Evolutionary conservation across 1,139 yeast genomes (phyloP).

Genomic region (Hansenula sp.): DNA sequence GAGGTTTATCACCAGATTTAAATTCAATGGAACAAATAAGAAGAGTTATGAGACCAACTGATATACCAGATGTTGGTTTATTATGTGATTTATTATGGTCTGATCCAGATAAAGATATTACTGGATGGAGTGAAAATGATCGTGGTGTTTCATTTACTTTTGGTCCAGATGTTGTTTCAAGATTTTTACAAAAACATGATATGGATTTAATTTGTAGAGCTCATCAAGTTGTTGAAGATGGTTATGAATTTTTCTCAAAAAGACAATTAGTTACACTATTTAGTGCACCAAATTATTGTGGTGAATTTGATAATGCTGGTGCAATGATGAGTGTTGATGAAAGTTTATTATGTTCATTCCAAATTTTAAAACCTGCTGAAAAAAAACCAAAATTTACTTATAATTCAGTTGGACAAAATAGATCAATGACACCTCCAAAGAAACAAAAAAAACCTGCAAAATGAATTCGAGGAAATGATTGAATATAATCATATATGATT

Average conservation of each 20-base stretch:
- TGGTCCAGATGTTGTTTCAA: slow-evolving; percentile 94
- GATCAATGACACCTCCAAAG: slow-evolving; percentile 66
- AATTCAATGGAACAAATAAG: slow-evolving; percentile 97
- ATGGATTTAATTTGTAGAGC: slow-evolving; percentile 98
- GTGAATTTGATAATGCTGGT: slow-evolving; percentile 97
- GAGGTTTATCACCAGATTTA: slow-evolving; percentile 95
- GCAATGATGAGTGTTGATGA: slow-evolving; percentile 99
- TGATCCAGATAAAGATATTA: slow-evolving; percentile 95
- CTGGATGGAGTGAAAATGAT: slow-evolving; percentile 98
- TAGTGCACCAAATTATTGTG: slow-evolving; percentile 97
- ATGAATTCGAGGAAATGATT: slow-evolving; percentile 21
- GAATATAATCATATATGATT: not conserved
- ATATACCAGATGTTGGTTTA: slow-evolving; percentile 94
- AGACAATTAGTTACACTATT: slow-evolving; percentile 93
- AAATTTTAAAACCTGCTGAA: slow-evolving; percentile 95
- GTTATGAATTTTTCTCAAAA: slow-evolving; percentile 93
- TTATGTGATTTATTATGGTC: slow-evolving; percentile 96
- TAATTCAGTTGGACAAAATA: slow-evolving; percentile 40
- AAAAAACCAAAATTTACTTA: slow-evolving; percentile 75
- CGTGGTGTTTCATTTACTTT: slow-evolving; percentile 97
- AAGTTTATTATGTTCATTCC: slow-evolving; percentile 92
- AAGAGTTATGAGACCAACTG: slow-evolving; percentile 98
- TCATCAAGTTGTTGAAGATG: slow-evolving; percentile 98
- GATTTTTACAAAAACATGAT: slow-evolving; percentile 92
- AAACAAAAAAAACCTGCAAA: slow-evolving; percentile 63